phyloP scores from a whole-genome alignment of 306 rosid species.

The Prunus dulcis region DNA sequence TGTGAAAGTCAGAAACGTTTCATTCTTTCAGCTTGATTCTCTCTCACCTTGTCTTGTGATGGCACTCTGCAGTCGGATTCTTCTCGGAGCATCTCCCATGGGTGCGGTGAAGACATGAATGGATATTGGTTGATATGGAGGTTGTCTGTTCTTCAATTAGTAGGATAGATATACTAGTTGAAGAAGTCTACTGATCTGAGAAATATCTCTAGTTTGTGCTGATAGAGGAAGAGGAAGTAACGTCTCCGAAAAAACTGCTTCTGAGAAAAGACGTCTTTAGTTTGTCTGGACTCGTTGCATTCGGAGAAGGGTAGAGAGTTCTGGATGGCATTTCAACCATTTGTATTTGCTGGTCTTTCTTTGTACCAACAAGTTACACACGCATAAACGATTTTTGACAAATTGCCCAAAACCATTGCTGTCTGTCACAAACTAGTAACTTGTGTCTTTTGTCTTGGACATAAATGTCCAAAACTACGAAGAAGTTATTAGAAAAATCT shows the following conservation, averaged over 20 bases:
- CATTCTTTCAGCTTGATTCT: slow-evolving; percentile 8
- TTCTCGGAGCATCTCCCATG: neutral
- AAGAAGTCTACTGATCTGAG: neutral
- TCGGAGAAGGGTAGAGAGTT: neutral
- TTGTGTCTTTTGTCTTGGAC: neutral
- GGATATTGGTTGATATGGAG: neutral
- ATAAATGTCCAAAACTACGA: neutral
- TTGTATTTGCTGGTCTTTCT: neutral
- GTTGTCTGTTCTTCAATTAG: neutral
- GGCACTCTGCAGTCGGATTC: neutral
- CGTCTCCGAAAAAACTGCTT: slow-evolving; percentile 10
- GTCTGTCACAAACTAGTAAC: neutral
- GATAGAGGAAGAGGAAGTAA: slow-evolving; percentile 18
- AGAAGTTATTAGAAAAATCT: neutral
- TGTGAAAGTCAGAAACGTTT: neutral
- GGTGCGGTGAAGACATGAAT: neutral
- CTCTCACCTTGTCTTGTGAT: slow-evolving; percentile 39
- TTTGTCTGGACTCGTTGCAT: neutral
- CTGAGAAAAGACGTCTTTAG: neutral
- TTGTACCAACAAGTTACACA: neutral
- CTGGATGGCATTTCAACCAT: too few species aligned
- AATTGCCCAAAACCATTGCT: neutral
- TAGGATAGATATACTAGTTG: too few species aligned
- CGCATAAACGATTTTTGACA: neutral
- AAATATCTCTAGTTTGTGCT: slow-evolving; percentile 13